phyloP scores from a whole-genome alignment of 306 rosid genomes.

The Lathyrus aphaca region DNA sequence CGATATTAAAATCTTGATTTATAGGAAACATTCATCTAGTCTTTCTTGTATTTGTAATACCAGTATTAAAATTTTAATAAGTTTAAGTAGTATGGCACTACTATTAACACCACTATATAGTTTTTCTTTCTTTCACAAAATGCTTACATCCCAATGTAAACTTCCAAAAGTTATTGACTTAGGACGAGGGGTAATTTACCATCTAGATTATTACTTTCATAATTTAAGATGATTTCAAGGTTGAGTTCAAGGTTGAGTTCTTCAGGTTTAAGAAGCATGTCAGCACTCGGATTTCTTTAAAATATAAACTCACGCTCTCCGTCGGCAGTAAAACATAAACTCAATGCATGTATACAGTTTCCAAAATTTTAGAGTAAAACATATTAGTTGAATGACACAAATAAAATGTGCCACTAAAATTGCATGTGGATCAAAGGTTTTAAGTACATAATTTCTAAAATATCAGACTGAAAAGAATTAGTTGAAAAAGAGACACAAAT shows the following conservation, averaged over 20 bases:
- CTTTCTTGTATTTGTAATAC: not conserved
- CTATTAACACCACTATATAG: not conserved
- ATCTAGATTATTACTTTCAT: not conserved
- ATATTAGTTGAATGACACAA: slow-evolving; percentile 1
- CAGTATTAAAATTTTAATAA: not conserved
- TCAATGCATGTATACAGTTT: not conserved
- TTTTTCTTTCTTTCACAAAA: not conserved
- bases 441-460: not conserved
- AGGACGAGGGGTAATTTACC: not conserved
- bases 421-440: not conserved
- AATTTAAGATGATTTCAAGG: too few relatives aligned
- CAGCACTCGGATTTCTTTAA: too few relatives aligned
- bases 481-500: slow-evolving; percentile 4
- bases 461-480: not conserved
- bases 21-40: not conserved
- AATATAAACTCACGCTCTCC: too few relatives aligned
- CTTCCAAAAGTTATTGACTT: not conserved
- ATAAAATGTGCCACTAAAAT: slow-evolving; percentile 20
- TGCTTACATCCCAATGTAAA: not conserved
- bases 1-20: not conserved
- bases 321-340: too few relatives aligned
- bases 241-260: too few relatives aligned
- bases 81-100: not conserved
- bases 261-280: too few relatives aligned
- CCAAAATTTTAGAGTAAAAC: not conserved